These are phyloP conservation scores for Nakaseomyces uthaithaninus DNA, from an alignment of 1,139 yeast genomes.

Conservation along the genomic window DNA sequence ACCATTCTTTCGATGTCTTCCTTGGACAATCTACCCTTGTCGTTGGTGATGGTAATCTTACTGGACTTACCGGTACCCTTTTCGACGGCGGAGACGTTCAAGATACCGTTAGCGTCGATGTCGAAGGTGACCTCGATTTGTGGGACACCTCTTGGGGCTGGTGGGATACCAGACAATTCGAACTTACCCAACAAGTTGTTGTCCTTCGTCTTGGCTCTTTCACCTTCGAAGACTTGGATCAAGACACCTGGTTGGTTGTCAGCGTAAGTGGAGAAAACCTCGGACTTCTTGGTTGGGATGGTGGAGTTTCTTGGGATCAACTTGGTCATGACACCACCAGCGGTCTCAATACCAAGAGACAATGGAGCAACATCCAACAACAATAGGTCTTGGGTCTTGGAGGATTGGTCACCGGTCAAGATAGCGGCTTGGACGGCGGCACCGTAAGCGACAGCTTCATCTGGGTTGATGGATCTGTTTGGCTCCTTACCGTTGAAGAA, in stretches of 20 bases:
- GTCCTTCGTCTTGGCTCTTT: conserved; percentile 87
- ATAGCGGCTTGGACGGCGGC: conserved; percentile 98
- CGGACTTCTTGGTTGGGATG: conserved; percentile 88
- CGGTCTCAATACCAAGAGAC: conserved; percentile 87
- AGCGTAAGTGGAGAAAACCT: conserved; percentile 82
- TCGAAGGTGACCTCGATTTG: conserved; percentile 91
- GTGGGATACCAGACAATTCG: conserved; percentile 87
- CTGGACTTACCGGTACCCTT: conserved; percentile 80
- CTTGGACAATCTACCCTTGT: conserved; percentile 92
- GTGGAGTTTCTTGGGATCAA: conserved; percentile 88
- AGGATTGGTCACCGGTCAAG: conserved; percentile 62
- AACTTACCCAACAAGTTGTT: conserved; percentile 91
- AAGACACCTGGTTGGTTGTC: conserved; percentile 94
- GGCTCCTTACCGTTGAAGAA: conserved; percentile 87
- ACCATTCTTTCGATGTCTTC: conserved; percentile 95
- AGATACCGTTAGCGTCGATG: conserved; percentile 86
- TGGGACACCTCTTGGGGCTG: conserved; percentile 95
- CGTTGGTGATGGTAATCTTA: conserved; percentile 82
- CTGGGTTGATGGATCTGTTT: conserved; percentile 84
- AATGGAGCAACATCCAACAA: conserved; percentile 84
- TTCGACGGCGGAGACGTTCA: conserved; percentile 89
- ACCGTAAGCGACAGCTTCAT: conserved; percentile 97
- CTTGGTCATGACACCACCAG: conserved; percentile 92
- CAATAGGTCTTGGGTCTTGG: conserved; percentile 74
- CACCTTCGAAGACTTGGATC: conserved; percentile 91